phyloP scores from a whole-genome alignment of 306 rosid species.

The Dalbergia cochinchinensis region DNA sequence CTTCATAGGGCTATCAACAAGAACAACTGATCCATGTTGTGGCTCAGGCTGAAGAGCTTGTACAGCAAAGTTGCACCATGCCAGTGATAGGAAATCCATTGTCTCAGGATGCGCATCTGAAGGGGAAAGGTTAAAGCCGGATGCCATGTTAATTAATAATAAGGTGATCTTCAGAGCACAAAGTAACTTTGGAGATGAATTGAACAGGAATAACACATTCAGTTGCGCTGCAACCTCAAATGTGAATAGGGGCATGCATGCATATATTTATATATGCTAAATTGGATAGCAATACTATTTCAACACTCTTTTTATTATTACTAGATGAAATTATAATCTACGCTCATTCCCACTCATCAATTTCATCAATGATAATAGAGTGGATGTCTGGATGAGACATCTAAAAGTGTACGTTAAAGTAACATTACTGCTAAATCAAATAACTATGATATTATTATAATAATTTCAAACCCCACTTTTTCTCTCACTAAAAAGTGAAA shows the following conservation, averaged over 20 bases:
- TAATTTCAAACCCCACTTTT: constrained; percentile 45
- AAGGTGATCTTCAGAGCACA: constrained; percentile 20
- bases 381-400: too few relatives aligned
- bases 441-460: constrained; percentile 37
- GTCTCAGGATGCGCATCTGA: constrained; percentile 87
- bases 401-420: too few relatives aligned
- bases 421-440: constrained; percentile 28
- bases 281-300: too few relatives aligned
- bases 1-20: constrained; percentile 58
- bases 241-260: constrained; percentile 50
- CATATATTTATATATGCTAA: constrained; percentile 47
- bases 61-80: constrained; percentile 93
- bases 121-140: constrained; percentile 63
- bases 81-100: constrained; percentile 86
- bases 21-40: constrained; percentile 60
- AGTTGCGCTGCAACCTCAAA: constrained; percentile 34
- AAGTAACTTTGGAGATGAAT: constrained; percentile 18
- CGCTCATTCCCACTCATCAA: too few relatives aligned
- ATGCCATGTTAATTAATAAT: constrained; percentile 55
- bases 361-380: too few relatives aligned
- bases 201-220: constrained; percentile 29
- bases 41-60: constrained; percentile 78
- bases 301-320: too few relatives aligned
- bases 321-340: too few relatives aligned
- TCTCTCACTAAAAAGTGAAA: neutral